These are phyloP conservation scores for Phytophthora hybrid DNA, from an alignment of 352 stramenopile species.

Conservation along the genomic window DNA sequence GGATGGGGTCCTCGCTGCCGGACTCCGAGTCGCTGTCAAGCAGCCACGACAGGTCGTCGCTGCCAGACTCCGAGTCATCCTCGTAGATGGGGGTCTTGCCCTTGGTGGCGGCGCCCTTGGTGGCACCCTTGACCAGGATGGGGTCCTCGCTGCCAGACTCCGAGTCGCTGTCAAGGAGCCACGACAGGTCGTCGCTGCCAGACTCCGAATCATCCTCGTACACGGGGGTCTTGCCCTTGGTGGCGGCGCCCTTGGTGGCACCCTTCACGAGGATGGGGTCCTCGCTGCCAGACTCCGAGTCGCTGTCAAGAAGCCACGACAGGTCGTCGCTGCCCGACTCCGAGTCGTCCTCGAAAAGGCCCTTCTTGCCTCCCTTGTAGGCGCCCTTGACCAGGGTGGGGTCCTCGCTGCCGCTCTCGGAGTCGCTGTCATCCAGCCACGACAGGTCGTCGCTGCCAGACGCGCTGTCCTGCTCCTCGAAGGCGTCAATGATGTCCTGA, in stretches of 20 bases:
- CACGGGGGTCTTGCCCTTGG: constrained; percentile 8
- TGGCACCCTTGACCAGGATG: neutral
- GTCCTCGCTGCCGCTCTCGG: constrained; percentile 17
- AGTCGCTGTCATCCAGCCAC: constrained; percentile 15
- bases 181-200: neutral
- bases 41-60: neutral
- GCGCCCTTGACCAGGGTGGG: constrained; percentile 13
- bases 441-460: constrained; percentile 31
- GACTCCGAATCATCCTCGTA: constrained; percentile 3
- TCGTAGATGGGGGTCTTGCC: constrained; percentile 9
- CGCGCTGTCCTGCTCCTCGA: constrained; percentile 12
- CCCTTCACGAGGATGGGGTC: constrained; percentile 6
- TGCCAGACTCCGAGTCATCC: constrained; percentile 1
- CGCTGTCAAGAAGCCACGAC: constrained; percentile 27
- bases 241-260: neutral
- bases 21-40: constrained; percentile 7
- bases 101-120: neutral
- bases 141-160: constrained; percentile 2
- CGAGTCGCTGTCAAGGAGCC: constrained; percentile 7
- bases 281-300: constrained; percentile 10
- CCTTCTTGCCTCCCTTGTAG: constrained; percentile 9
- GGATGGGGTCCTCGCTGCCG: constrained; percentile 19
- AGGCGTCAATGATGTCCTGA: constrained; percentile 31
- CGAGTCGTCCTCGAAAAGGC: neutral
- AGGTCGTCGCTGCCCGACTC: constrained; percentile 27